These are phyloP conservation scores for Groenewaldozyma sp. DNA, from an alignment of 1,139 yeast species.

Conservation along the genomic window DNA sequence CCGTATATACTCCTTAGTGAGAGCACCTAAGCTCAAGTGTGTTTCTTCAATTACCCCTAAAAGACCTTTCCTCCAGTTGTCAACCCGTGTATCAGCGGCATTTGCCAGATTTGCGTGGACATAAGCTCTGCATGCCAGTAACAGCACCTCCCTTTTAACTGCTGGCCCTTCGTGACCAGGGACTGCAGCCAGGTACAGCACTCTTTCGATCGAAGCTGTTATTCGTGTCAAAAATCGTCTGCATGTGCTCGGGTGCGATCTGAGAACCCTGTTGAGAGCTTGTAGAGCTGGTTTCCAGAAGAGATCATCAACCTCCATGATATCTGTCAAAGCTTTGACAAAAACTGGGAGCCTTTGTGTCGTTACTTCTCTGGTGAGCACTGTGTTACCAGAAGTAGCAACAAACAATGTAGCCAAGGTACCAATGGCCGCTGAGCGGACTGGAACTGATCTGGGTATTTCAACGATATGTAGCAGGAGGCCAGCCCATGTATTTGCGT, in stretches of 20 bases:
- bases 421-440: slow-evolving; percentile 42
- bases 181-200: slow-evolving; percentile 9
- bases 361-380: slow-evolving; percentile 71
- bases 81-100: slow-evolving; percentile 34
- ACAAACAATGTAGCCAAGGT: slow-evolving; percentile 43
- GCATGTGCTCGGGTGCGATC: slow-evolving; percentile 66
- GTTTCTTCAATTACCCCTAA: slow-evolving; percentile 19
- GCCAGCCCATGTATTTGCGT: slow-evolving; percentile 51
- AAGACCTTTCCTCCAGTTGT: slow-evolving; percentile 28
- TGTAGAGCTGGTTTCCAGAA: slow-evolving; percentile 37
- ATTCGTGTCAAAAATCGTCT: slow-evolving; percentile 66
- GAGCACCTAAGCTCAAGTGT: slow-evolving; percentile 14
- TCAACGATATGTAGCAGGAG: slow-evolving; percentile 50
- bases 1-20: slow-evolving; percentile 14
- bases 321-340: slow-evolving; percentile 42
- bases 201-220: slow-evolving; percentile 36
- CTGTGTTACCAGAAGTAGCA: slow-evolving; percentile 68
- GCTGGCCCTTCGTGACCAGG: slow-evolving; percentile 22
- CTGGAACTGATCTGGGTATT: slow-evolving; percentile 36
- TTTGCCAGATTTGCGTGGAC: slow-evolving; percentile 58
- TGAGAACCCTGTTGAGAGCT: slow-evolving; percentile 42
- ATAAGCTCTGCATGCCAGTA: slow-evolving; percentile 39
- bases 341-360: slow-evolving; percentile 69
- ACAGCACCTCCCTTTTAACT: slow-evolving; percentile 34
- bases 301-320: slow-evolving; percentile 27